Evolutionary conservation across 148 eudicot genomes (phyloP).

Genomic region (Arbutus unedo): DNA sequence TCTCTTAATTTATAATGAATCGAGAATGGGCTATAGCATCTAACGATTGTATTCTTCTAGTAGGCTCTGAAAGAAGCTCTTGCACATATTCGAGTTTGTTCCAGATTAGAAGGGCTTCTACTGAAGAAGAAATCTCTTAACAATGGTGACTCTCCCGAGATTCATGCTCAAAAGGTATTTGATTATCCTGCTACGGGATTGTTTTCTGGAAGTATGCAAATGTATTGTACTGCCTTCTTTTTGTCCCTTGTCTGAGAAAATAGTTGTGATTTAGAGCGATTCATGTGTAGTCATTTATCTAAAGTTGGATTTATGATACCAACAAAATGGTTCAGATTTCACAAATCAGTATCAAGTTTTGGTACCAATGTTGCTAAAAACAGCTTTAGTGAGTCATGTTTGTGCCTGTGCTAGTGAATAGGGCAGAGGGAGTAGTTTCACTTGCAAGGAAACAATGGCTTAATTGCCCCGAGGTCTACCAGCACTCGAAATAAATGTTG

Average conservation of each 20-base stretch:
- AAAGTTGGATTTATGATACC: neutral
- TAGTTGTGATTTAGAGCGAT: neutral
- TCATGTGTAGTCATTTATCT: neutral
- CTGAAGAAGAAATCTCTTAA: constrained; percentile 65
- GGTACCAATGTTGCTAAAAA: neutral
- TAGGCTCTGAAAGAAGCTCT: constrained; percentile 89
- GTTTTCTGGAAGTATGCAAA: neutral
- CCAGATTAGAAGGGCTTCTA: constrained; percentile 80
- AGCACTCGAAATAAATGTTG: neutral
- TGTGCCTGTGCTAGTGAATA: neutral
- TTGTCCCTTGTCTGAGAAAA: neutral
- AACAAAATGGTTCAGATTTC: neutral
- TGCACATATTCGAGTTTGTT: constrained; percentile 80
- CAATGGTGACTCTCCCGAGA: constrained; percentile 80
- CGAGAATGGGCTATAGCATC: neutral
- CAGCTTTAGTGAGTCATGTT: neutral
- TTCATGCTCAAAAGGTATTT: constrained; percentile 93
- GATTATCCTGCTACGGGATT: neutral
- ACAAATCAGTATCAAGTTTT: neutral
- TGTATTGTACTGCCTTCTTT: neutral
- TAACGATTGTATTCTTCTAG: constrained; percentile 18
- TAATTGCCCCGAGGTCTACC: neutral
- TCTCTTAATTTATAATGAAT: constrained; percentile 1
- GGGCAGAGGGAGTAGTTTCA: neutral
- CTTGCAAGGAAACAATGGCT: neutral